Evolutionary conservation across 1,284 basidiomycete genomes (phyloP).

Genomic region (Ceratobasidium sp.): DNA sequence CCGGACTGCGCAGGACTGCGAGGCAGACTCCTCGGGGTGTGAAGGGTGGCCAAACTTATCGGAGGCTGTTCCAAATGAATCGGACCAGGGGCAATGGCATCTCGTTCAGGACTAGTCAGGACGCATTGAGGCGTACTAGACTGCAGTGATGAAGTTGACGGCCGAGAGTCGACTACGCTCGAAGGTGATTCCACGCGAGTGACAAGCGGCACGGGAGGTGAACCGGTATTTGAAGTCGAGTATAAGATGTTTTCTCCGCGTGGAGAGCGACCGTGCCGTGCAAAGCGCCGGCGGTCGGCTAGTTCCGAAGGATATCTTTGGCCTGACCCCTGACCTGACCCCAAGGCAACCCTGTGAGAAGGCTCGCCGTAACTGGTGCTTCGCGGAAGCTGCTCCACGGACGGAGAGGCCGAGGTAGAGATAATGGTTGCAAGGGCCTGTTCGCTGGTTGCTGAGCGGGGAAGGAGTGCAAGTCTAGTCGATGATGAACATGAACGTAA

Average conservation of each 20-base stretch:
- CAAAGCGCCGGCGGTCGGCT: slow-evolving; percentile 40
- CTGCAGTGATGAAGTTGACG: slow-evolving; percentile 26
- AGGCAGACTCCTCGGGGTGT: slow-evolving; percentile 16
- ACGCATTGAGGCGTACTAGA: slow-evolving; percentile 17
- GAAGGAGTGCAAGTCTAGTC: slow-evolving; percentile 39
- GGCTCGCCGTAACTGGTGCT: slow-evolving; percentile 23
- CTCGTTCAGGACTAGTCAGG: slow-evolving; percentile 9
- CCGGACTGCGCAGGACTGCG: background rate
- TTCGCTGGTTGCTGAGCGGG: slow-evolving; percentile 34
- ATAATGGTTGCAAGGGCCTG: slow-evolving; percentile 38
- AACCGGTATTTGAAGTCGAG: background rate
- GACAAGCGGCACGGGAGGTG: background rate
- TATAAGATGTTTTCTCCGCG: slow-evolving; percentile 9
- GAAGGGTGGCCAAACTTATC: background rate
- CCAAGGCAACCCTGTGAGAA: background rate
- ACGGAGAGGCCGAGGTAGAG: background rate
- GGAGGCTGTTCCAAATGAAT: slow-evolving; percentile 6
- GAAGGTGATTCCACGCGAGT: background rate
- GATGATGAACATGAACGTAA: background rate
- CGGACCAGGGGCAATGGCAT: background rate
- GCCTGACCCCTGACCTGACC: slow-evolving; percentile 19
- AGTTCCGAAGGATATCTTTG: slow-evolving; percentile 21
- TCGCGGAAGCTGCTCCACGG: slow-evolving; percentile 20
- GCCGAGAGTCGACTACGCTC: slow-evolving; percentile 10
- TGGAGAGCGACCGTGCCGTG: background rate